These are phyloP conservation scores for Sporothrix curviconia DNA, from an alignment of 2,329 filamentous ascomycete genomes.

Conservation along the genomic window DNA sequence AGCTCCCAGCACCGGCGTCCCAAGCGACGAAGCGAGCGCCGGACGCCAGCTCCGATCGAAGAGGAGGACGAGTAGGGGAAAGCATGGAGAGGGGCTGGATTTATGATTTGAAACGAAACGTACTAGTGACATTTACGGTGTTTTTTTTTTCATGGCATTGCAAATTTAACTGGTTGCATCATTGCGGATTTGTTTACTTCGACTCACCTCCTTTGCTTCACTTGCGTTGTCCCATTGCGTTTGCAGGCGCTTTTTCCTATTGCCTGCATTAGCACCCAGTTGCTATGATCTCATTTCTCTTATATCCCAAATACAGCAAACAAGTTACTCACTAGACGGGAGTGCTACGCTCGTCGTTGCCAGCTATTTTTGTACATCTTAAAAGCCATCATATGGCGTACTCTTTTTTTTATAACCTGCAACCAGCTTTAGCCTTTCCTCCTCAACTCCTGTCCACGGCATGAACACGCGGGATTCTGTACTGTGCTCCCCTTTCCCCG, in stretches of 20 bases:
- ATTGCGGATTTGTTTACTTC: neutral
- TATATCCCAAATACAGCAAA: constrained; percentile 6
- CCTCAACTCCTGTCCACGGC: no score
- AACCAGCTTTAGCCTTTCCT: no score
- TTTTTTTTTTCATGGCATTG: neutral
- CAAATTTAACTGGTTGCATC: neutral
- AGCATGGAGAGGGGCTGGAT: no score
- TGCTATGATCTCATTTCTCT: neutral
- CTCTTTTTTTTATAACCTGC: no score
- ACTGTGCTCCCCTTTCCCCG: no score
- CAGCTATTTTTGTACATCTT: no score
- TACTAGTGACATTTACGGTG: neutral
- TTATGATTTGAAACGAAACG: no score
- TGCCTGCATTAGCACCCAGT: no score
- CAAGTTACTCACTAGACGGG: neutral
- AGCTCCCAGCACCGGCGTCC: constrained; percentile 61
- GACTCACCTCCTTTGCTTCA: neutral
- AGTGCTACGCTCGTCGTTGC: no score
- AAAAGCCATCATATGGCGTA: no score
- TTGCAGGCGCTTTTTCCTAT: neutral
- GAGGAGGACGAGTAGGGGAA: constrained; percentile 50
- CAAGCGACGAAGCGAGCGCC: constrained; percentile 60
- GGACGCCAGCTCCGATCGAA: constrained; percentile 66
- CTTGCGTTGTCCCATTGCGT: neutral
- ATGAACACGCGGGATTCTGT: no score